Base-by-base conservation (phyloP, 116 monocot species). In the Zostera marina region DNA sequence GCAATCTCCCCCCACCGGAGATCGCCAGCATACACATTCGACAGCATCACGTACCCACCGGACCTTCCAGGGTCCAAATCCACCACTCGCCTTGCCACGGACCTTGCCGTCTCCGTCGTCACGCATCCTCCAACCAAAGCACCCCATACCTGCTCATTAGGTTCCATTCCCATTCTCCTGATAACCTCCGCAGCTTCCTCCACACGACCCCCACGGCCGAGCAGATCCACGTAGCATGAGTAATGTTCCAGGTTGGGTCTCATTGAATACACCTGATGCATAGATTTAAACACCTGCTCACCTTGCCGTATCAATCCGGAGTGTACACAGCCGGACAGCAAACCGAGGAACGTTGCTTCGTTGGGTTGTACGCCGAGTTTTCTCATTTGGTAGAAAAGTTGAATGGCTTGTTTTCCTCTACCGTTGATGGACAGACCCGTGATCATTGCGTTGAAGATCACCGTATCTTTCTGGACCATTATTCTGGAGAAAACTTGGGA, bases 361-460 rank as follows among this genome's bases (percentile, higher is more conserved):
- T 65, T 65, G 23, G 74, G 74, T 7, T 55, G 59, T 10, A 65
- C 7, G 1, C 47, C 61, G 9, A 42, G 8, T 45, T 45, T 53
- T 47, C 54, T 55, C 65, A 74, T 69, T 55, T 69, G 54, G 38
- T 44, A 4, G 48, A 69, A 69, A 11, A 74, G 42, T 19, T 46
- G 52, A 16, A 74, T 15, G 40, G 65, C 69, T 46, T 55, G 65
- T 17, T 43, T 12, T 46, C 65, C 69, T 5, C 47, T 48, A 16
- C 74, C 65, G 44, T 74, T 74, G 23, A 69, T 38, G 0, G 74
- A 69, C 22, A 74, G 48, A 14, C 74, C 74, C 65, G 60, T 56
- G 15, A 74, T 74, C 74, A 74, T 69, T 41, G 69, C 74, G 56
- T 74, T 74, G 56, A 65, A 69, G 14, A 59, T 53, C 65, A 74